These are phyloP conservation scores for Trametes cubensis DNA, from an alignment of 768 basidiomycete species.

Conservation along the genomic window DNA sequence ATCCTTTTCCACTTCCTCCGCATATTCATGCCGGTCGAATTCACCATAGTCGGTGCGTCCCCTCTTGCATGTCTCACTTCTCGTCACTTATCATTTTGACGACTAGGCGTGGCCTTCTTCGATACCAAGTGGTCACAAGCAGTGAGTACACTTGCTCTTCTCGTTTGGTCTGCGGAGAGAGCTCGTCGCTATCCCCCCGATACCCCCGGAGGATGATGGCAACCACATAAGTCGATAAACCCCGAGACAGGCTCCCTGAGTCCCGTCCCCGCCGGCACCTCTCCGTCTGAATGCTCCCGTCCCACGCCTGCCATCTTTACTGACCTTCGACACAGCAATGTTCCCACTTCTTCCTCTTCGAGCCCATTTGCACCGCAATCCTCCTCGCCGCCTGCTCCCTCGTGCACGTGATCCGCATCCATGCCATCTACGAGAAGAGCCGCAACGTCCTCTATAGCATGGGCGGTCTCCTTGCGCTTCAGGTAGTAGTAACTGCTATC, in stretches of 20 bases:
- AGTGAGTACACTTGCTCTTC: slow-evolving; percentile 39
- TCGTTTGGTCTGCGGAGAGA: background rate
- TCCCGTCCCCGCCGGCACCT: background rate
- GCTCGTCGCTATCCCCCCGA: background rate
- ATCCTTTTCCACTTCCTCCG: slow-evolving; percentile 74
- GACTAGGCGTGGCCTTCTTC: slow-evolving; percentile 80
- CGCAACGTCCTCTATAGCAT: slow-evolving; percentile 56
- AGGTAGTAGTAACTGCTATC: slow-evolving; percentile 72
- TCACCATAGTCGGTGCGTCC: slow-evolving; percentile 65
- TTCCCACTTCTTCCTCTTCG: slow-evolving; percentile 76
- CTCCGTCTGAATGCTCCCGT: background rate
- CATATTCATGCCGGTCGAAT: slow-evolving; percentile 79
- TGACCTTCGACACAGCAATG: slow-evolving; percentile 50
- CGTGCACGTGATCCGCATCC: slow-evolving; percentile 77
- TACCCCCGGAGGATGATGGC: slow-evolving; percentile 10
- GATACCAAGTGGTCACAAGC: slow-evolving; percentile 65
- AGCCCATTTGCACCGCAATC: slow-evolving; percentile 83
- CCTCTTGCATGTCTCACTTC: slow-evolving; percentile 3
- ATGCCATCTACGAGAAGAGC: slow-evolving; percentile 76
- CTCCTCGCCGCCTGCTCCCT: slow-evolving; percentile 73
- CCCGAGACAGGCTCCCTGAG: background rate
- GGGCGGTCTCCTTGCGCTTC: slow-evolving; percentile 61
- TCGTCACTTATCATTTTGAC: slow-evolving; percentile 10
- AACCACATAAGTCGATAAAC: background rate
- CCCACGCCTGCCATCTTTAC: background rate